Evolutionary conservation across 140 eudicot species (phyloP).

Genomic region (Bidens hawaiensis): DNA sequence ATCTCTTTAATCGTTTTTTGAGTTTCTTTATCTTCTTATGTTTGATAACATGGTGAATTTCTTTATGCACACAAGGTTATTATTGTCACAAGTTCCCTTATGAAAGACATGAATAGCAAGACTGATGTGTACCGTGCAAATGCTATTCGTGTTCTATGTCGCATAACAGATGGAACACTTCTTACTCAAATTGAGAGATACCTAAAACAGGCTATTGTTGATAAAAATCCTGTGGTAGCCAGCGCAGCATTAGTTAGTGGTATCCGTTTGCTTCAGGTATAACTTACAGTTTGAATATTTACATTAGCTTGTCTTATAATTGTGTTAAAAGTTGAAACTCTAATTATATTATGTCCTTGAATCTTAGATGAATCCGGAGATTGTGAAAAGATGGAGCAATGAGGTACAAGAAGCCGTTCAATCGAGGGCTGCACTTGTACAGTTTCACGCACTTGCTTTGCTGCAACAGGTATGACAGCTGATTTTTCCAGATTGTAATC

Average conservation of each 20-base stretch:
- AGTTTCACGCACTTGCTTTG: conserved; percentile 92
- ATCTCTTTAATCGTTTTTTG: background rate
- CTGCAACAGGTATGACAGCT: conserved; percentile 93
- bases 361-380: conserved; percentile 78
- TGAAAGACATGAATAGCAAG: conserved; percentile 99
- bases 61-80: conserved; percentile 49
- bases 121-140: conserved; percentile 94
- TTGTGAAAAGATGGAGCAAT: conserved; percentile 98
- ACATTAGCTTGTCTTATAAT: background rate
- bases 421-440: conserved; percentile 92
- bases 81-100: conserved; percentile 88
- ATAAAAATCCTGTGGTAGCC: conserved; percentile 95
- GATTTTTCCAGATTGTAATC: too few relatives aligned
- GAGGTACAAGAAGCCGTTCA: conserved; percentile 99
- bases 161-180: conserved; percentile 88
- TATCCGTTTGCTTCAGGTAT: conserved; percentile 91
- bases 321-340: conserved; percentile 2
- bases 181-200: conserved; percentile 94
- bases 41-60: conserved; percentile 14
- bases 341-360: conserved; percentile 4
- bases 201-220: conserved; percentile 91
- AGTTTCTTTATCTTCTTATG: background rate
- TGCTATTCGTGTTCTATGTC: conserved; percentile 97
- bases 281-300: background rate
- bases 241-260: conserved; percentile 99